phyloP scores from a whole-genome alignment of 2,329 filamentous ascomycete species.

The Fusarium sp. region DNA sequence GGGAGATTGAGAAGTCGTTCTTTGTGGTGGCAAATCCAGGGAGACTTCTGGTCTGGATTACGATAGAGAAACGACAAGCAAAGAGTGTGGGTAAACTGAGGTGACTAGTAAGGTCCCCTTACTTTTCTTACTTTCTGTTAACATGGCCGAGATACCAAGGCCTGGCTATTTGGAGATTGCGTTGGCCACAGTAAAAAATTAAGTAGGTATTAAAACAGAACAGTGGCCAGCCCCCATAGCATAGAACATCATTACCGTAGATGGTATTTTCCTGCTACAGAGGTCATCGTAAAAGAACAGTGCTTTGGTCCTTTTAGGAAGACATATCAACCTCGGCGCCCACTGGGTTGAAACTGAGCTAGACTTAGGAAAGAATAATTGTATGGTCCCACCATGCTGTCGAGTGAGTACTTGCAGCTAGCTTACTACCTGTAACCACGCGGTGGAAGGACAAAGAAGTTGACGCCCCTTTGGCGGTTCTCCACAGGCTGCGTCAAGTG shows the following conservation, averaged over 20 bases:
- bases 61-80: too few species aligned
- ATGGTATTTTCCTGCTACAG: not conserved
- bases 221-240: not conserved
- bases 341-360: not conserved
- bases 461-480: not conserved
- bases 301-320: not conserved
- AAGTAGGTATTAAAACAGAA: not conserved
- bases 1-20: too few species aligned
- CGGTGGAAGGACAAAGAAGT: not conserved
- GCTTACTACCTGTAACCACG: not conserved
- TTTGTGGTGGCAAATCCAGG: too few species aligned
- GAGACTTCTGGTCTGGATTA: too few species aligned
- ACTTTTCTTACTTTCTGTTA: too few species aligned
- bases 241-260: not conserved
- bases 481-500: not conserved
- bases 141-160: too few species aligned
- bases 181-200: not conserved
- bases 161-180: not conserved
- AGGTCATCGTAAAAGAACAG: not conserved
- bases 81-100: too few species aligned
- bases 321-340: not conserved
- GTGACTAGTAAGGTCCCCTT: too few species aligned
- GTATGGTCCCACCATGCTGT: not conserved
- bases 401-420: not conserved
- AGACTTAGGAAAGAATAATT: not conserved